phyloP scores from a whole-genome alignment of 805 yeast species.

The Wickerhamomyces bisporus region DNA sequence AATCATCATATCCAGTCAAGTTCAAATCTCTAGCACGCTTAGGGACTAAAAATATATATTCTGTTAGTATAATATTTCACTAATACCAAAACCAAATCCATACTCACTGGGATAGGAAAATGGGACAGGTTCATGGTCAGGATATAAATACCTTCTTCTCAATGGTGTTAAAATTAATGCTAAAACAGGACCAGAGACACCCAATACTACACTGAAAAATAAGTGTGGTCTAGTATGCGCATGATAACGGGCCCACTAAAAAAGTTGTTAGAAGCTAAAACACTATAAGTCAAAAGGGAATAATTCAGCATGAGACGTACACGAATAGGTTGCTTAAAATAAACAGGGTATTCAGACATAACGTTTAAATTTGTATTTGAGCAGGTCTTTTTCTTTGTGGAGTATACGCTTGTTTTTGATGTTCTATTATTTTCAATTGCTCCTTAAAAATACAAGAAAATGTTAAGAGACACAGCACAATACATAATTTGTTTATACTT shows the following conservation, averaged over 20 bases:
- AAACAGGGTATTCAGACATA: constrained; percentile 1
- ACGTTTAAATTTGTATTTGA: too few relatives aligned
- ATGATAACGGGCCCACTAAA: constrained; percentile 68
- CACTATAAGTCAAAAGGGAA: too few relatives aligned
- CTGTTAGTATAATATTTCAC: constrained; percentile 6
- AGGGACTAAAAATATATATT: constrained; percentile 40
- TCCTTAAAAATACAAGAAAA: not conserved
- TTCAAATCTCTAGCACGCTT: constrained; percentile 42
- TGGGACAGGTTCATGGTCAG: constrained; percentile 65
- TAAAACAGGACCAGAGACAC: constrained; percentile 62
- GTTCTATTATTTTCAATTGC: not conserved
- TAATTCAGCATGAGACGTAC: constrained; percentile 1
- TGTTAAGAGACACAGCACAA: not conserved
- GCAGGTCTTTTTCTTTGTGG: too few relatives aligned
- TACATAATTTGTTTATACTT: not conserved
- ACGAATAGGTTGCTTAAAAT: constrained; percentile 2
- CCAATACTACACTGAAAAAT: constrained; percentile 59
- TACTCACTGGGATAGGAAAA: constrained; percentile 32
- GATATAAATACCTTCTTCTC: constrained; percentile 63
- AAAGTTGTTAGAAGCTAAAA: constrained; percentile 17
- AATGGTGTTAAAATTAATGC: constrained; percentile 56
- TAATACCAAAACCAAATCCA: too few relatives aligned
- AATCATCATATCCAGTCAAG: constrained; percentile 54
- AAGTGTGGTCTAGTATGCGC: constrained; percentile 75
- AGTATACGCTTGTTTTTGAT: not conserved